Percentiles rank a stretch among this genome's conserved stretches.
phyloP scores from a whole-genome alignment of 805 yeast genomes.

The Yamadazyma scolyti region DNA sequence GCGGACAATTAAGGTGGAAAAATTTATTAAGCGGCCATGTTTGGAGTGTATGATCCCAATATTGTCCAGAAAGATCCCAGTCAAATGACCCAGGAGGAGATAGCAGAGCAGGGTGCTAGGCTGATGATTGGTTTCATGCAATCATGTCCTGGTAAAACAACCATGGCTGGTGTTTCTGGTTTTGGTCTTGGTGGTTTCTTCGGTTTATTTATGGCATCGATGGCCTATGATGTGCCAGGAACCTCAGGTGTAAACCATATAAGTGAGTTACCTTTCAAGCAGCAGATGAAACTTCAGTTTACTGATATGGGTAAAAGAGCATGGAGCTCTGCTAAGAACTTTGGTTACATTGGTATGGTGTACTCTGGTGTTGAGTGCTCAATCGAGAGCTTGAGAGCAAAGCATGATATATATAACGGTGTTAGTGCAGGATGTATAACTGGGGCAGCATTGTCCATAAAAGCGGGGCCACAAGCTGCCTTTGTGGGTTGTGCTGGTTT shows the following conservation, averaged over 20 bases:
- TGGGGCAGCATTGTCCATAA: constrained; percentile 92
- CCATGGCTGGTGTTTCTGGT: constrained; percentile 89
- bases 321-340: constrained; percentile 86
- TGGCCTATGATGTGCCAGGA: constrained; percentile 81
- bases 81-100: constrained; percentile 87
- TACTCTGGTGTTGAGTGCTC: constrained; percentile 91
- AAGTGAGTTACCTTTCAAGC: constrained; percentile 82
- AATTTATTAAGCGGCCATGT: constrained; percentile 21
- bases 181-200: constrained; percentile 93
- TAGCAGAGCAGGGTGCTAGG: constrained; percentile 85
- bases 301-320: constrained; percentile 89
- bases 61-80: constrained; percentile 4
- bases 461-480: constrained; percentile 93
- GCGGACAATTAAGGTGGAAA: no score
- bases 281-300: constrained; percentile 89
- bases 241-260: constrained; percentile 53
- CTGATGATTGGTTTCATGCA: constrained; percentile 81
- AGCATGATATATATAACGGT: constrained; percentile 89
- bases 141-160: constrained; percentile 93
- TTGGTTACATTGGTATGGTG: constrained; percentile 88
- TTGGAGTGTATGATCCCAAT: constrained; percentile 42
- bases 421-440: constrained; percentile 92
- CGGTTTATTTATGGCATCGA: constrained; percentile 89
- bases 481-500: constrained; percentile 93
- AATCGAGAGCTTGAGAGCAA: constrained; percentile 81